Evolutionary conservation across 2,329 filamentous ascomycete species (phyloP), one percentile per base, ranked within the genome.

Genomic region (Bipolaris bicolor): DNA sequence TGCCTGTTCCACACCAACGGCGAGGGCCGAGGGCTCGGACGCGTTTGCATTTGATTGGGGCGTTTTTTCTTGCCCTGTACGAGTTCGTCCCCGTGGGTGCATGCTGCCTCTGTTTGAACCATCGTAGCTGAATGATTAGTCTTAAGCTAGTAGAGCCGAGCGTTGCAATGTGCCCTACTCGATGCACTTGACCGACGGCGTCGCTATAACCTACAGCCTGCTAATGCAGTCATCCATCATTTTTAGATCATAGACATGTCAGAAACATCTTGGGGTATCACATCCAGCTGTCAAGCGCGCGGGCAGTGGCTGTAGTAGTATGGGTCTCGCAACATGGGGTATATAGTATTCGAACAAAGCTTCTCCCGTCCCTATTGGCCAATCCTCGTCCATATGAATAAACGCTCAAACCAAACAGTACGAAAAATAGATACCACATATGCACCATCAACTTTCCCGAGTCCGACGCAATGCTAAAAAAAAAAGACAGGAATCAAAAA

Each of bases 1-100:
- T 47, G 53, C 50, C 37, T 24, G 20, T 51, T 44, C 41, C 46
- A 64, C 55, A 52, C 61, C 52, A 61, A 61, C 60, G 58, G 52
- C 31, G 37, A 60, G 54, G 53, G 51, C 65, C 58, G 64, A 64
- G 50, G 37, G 43, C 20, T 57, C 18, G 48, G 18, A 34, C 43
- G 39, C 33, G 5, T 33, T 33, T 58, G 49, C 33, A 2, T 33
- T 26, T 58, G 49, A 49, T 57, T 60, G 47, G 55, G 20, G 40
- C 24, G 24, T 15, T 24, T 41, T 22, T 24, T 15, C 20, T 41
- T 41, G 13, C 18, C 43, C 5, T n/a, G 24, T 31, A 45, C 26
- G 16, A 45, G 31, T 31, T 15, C n/a, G 34, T 40, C 47, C 20
- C 20, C 20, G 22, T 24, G n/a, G 39, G n/a, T 41, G 39, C 39